A percentile compares a stretch with the other conserved stretches of the same genome.
These are phyloP conservation scores for Zygosaccharomyces kombuchaensis DNA, from an alignment of 805 yeast genomes.

Conservation along the genomic window DNA sequence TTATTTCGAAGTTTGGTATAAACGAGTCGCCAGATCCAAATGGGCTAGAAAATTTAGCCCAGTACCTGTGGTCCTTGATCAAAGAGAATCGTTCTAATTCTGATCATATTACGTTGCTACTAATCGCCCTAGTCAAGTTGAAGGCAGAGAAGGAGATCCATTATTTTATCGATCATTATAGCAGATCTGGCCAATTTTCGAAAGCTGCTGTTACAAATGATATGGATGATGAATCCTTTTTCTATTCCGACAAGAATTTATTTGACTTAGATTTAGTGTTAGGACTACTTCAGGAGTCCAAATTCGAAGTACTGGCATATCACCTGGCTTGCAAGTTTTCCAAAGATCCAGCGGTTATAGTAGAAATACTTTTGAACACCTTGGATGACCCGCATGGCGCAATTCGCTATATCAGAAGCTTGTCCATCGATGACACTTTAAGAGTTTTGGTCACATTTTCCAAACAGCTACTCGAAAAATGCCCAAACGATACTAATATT, in stretches of 20 bases:
- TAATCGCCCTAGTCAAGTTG: constrained; percentile 76
- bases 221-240: constrained; percentile 36
- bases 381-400: constrained; percentile 56
- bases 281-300: constrained; percentile 66
- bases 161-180: constrained; percentile 46
- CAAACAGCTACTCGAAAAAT: constrained; percentile 54
- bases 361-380: constrained; percentile 67
- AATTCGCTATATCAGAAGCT: constrained; percentile 58
- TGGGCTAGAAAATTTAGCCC: constrained; percentile 49
- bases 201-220: constrained; percentile 30
- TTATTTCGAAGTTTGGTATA: constrained; percentile 72
- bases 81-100: constrained; percentile 53
- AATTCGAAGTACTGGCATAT: constrained; percentile 62
- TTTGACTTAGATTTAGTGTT: constrained; percentile 69
- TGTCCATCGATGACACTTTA: constrained; percentile 72
- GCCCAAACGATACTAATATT: constrained; percentile 79
- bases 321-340: constrained; percentile 58
- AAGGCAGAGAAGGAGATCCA: constrained; percentile 56
- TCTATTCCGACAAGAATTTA: constrained; percentile 29
- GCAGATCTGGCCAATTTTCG: constrained; percentile 27
- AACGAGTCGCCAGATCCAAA: constrained; percentile 39
- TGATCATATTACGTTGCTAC: constrained; percentile 75
- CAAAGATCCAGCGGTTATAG: constrained; percentile 69
- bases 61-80: constrained; percentile 59
- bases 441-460: constrained; percentile 66